These are phyloP conservation scores for Elsinoe perseae DNA, from an alignment of 2,329 filamentous ascomycete species.

Conservation along the genomic window DNA sequence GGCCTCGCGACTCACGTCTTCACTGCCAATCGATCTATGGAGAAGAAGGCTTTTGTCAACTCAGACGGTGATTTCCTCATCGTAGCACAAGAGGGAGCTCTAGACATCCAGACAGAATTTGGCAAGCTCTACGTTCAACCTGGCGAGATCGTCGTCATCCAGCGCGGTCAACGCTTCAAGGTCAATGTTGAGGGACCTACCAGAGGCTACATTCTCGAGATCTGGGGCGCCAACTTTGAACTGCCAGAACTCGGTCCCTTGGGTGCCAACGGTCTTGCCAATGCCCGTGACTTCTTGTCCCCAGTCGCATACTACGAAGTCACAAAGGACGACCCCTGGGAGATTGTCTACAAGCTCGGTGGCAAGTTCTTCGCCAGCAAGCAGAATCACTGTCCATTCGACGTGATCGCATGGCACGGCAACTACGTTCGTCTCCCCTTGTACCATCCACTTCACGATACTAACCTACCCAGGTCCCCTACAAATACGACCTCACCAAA, in stretches of 20 bases:
- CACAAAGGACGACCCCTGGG: slow-evolving; percentile 30
- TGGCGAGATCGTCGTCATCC: slow-evolving; percentile 35
- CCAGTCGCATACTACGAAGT: slow-evolving; percentile 33
- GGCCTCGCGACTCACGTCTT: slow-evolving; percentile 46
- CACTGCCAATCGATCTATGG: slow-evolving; percentile 41
- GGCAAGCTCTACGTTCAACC: slow-evolving; percentile 34
- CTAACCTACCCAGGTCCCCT: slow-evolving; percentile 20
- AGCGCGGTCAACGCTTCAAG: slow-evolving; percentile 33
- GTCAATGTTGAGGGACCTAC: slow-evolving; percentile 33
- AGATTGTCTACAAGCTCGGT: slow-evolving; percentile 33
- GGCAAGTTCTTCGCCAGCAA: slow-evolving; percentile 29
- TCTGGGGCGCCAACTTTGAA: slow-evolving; percentile 36
- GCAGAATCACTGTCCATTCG: slow-evolving; percentile 37
- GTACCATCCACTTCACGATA: slow-evolving; percentile 1
- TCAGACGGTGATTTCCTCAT: slow-evolving; percentile 36
- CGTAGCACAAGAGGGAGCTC: slow-evolving; percentile 30
- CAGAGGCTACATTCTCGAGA: slow-evolving; percentile 35
- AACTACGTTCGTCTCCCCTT: slow-evolving; percentile 35
- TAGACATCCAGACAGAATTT: slow-evolving; percentile 35
- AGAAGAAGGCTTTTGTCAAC: slow-evolving; percentile 40
- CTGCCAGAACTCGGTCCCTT: slow-evolving; percentile 34
- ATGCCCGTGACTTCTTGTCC: slow-evolving; percentile 33
- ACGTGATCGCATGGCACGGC: slow-evolving; percentile 37
- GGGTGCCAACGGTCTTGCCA: slow-evolving; percentile 34
- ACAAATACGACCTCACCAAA: slow-evolving; percentile 47